Evolutionary conservation across 108 stramenopile genomes (phyloP).

Genomic region (Skeletonema potamos): DNA sequence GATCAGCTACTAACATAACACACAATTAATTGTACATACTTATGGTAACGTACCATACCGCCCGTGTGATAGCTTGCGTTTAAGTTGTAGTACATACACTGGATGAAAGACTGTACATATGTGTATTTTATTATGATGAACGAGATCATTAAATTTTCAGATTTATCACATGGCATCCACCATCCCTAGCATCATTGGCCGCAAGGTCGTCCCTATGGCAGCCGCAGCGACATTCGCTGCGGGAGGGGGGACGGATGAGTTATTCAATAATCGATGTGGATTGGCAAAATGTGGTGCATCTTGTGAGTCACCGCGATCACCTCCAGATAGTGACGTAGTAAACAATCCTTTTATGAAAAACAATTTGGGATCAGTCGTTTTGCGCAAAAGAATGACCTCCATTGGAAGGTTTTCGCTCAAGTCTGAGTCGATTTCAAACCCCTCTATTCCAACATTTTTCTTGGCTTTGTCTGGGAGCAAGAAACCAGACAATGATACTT

Average conservation of each 20-base stretch:
- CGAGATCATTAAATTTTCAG: too few relatives aligned
- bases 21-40: too few relatives aligned
- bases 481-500: not conserved
- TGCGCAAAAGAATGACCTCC: slow-evolving; percentile 72
- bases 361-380: not conserved
- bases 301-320: not conserved
- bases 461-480: slow-evolving; percentile 61
- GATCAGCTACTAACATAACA: too few relatives aligned
- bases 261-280: not conserved
- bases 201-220: slow-evolving; percentile 19
- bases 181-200: slow-evolving; percentile 6
- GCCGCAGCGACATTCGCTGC: slow-evolving; percentile 7
- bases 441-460: slow-evolving; percentile 69
- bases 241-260: not conserved
- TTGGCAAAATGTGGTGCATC: not conserved
- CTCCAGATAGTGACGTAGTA: not conserved
- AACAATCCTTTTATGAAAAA: not conserved
- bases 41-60: too few relatives aligned
- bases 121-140: too few relatives aligned
- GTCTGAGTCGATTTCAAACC: slow-evolving; percentile 70
- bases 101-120: too few relatives aligned
- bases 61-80: too few relatives aligned
- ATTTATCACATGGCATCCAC: slow-evolving; percentile 14
- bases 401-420: slow-evolving; percentile 78
- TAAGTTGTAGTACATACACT: too few relatives aligned